These are phyloP conservation scores for Yarrowia sp. DNA, from an alignment of 805 yeast species.

Conservation along the genomic window DNA sequence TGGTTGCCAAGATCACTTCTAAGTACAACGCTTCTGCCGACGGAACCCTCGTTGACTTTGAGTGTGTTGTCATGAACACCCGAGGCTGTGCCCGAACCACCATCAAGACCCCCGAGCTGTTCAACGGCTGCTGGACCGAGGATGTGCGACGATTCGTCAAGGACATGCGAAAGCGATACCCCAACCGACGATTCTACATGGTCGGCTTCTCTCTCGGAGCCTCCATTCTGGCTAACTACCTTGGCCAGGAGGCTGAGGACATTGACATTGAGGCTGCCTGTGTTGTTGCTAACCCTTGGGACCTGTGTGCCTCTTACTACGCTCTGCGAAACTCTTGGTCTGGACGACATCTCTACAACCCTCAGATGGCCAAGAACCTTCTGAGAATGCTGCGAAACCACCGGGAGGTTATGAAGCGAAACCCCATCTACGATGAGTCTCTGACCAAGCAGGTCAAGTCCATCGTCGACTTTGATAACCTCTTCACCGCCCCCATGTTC, in stretches of 20 bases:
- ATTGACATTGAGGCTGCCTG: constrained; percentile 51
- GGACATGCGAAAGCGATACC: constrained; percentile 50
- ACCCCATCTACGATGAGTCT: constrained; percentile 36
- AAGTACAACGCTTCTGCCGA: not conserved
- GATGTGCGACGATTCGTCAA: constrained; percentile 59
- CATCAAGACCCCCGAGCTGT: constrained; percentile 65
- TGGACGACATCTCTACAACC: constrained; percentile 49
- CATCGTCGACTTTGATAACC: constrained; percentile 60
- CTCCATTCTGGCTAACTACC: constrained; percentile 62
- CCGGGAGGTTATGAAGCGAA: constrained; percentile 39
- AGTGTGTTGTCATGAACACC: constrained; percentile 63
- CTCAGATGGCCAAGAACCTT: constrained; percentile 50
- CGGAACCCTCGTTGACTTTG: constrained; percentile 43
- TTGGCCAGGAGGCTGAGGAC: constrained; percentile 58
- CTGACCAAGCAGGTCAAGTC: constrained; percentile 30
- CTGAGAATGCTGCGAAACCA: constrained; percentile 45
- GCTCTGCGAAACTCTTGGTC: constrained; percentile 43
- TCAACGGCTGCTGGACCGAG: constrained; percentile 67
- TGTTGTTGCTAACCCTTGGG: constrained; percentile 72
- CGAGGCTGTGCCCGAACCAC: constrained; percentile 74
- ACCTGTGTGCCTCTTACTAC: constrained; percentile 50
- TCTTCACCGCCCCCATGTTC: constrained; percentile 60
- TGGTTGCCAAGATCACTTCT: constrained; percentile 44
- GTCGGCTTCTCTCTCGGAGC: constrained; percentile 86
- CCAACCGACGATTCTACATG: constrained; percentile 61